Evolutionary conservation across 1,284 basidiomycete species (phyloP).

Genomic region (Trichosporon ovoides): DNA sequence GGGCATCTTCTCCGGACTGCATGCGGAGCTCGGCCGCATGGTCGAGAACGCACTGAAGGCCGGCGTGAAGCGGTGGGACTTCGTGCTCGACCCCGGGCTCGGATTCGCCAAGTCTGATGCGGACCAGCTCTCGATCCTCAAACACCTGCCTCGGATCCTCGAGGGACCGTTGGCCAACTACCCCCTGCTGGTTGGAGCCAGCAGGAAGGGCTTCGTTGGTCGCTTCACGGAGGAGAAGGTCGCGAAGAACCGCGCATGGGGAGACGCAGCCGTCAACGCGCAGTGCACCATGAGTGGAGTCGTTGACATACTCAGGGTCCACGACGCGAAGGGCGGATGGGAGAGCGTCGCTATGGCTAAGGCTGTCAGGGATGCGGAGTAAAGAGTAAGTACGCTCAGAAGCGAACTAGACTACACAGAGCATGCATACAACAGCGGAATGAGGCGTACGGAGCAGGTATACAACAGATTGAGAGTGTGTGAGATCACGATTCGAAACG

Average conservation of each 20-base stretch:
- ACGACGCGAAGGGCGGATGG: conserved; percentile 67
- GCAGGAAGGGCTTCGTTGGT: conserved; percentile 78
- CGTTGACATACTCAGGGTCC: conserved; percentile 68
- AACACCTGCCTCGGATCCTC: conserved; percentile 55
- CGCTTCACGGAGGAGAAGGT: conserved; percentile 50
- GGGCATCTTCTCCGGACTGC: conserved; percentile 65
- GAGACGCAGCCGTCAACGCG: conserved; percentile 73
- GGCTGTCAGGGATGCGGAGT: conserved; percentile 45
- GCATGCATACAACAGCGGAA: conserved; percentile 2
- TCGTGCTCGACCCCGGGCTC: conserved; percentile 87
- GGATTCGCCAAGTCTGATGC: conserved; percentile 87
- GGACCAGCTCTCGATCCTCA: conserved; percentile 68
- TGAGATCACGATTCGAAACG: no score
- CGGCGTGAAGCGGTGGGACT: conserved; percentile 81
- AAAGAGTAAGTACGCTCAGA: no score
- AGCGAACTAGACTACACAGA: background rate
- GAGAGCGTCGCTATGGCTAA: conserved; percentile 58
- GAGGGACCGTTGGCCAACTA: conserved; percentile 46
- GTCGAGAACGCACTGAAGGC: conserved; percentile 66
- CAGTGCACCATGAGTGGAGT: conserved; percentile 71
- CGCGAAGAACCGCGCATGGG: conserved; percentile 66
- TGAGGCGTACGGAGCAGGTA: background rate
- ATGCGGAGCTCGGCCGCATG: conserved; percentile 65
- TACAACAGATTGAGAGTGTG: background rate
- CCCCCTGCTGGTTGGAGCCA: conserved; percentile 71